These are phyloP conservation scores for Fusarium azukiicola DNA, from an alignment of 2,329 filamentous ascomycete species.

Conservation along the genomic window DNA sequence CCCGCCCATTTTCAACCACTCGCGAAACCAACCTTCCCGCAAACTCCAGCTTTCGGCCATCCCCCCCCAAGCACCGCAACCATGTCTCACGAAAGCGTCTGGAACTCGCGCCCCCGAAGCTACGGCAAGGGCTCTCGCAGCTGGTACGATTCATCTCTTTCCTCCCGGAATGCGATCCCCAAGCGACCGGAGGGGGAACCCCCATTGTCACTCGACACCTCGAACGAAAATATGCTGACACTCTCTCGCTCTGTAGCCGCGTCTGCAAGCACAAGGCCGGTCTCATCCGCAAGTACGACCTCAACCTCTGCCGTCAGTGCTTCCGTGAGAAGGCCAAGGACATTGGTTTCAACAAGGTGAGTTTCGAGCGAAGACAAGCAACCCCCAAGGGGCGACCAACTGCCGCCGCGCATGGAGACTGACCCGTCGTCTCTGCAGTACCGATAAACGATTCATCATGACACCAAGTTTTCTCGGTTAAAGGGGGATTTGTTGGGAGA, in stretches of 20 bases:
- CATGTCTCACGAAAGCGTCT: constrained; percentile 94
- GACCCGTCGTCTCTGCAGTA: constrained; percentile 55
- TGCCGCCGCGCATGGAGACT: constrained; percentile 29
- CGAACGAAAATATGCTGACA: constrained; percentile 56
- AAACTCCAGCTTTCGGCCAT: constrained; percentile 55
- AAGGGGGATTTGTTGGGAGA: constrained; percentile 46
- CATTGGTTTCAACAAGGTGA: constrained; percentile 87
- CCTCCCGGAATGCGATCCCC: constrained; percentile 25
- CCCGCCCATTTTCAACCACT: constrained; percentile 57
- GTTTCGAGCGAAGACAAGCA: constrained; percentile 45
- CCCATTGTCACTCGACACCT: neutral
- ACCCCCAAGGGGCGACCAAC: constrained; percentile 9
- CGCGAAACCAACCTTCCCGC: constrained; percentile 60
- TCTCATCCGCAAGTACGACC: constrained; percentile 99
- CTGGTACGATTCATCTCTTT: constrained; percentile 83
- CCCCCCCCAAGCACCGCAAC: constrained; percentile 65
- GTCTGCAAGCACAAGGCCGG: constrained; percentile 96
- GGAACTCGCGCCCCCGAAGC: constrained; percentile 98
- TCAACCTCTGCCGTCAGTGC: constrained; percentile 92
- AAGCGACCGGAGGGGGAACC: constrained; percentile 18
- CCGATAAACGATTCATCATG: constrained; percentile 60
- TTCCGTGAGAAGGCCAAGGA: constrained; percentile 88
- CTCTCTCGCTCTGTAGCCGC: constrained; percentile 69
- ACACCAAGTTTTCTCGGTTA: constrained; percentile 54
- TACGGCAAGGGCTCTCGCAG: constrained; percentile 98